Percentiles rank a stretch among this genome's conserved stretches.
phyloP scores from a whole-genome alignment of 345 rosid genomes.

The Gossypium stocksii region DNA sequence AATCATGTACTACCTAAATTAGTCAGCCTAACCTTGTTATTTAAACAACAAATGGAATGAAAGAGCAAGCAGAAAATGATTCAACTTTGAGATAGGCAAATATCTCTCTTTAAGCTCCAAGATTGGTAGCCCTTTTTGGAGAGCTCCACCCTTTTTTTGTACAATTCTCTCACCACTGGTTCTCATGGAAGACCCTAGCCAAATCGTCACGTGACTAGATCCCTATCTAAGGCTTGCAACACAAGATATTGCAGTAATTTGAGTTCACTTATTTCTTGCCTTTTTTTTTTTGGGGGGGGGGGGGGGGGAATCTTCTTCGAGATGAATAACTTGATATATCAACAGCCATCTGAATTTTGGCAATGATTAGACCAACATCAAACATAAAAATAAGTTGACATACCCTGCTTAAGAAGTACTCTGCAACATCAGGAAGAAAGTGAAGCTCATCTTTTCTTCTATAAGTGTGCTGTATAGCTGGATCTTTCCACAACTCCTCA shows the following conservation, averaged over 20 bases:
- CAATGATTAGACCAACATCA: background rate
- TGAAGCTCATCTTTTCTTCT: slow-evolving; percentile 86
- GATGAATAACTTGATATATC: slow-evolving; percentile 8
- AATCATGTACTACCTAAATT: too few relatives aligned
- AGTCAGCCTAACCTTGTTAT: too few relatives aligned
- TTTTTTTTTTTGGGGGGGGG: background rate
- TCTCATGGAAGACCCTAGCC: too few relatives aligned
- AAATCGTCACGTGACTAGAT: too few relatives aligned
- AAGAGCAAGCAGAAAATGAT: too few relatives aligned
- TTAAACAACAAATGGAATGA: too few relatives aligned
- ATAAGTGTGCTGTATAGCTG: slow-evolving; percentile 86
- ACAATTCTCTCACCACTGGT: too few relatives aligned
- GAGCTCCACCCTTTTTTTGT: too few relatives aligned
- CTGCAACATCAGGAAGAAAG: slow-evolving; percentile 93
- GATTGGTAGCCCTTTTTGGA: too few relatives aligned
- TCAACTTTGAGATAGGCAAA: too few relatives aligned
- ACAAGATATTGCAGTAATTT: background rate
- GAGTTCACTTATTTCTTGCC: background rate
- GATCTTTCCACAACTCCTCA: slow-evolving; percentile 98
- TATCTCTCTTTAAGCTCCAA: too few relatives aligned
- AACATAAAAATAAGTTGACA: background rate
- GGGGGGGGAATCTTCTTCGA: background rate
- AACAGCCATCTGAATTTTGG: background rate
- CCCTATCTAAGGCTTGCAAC: too few relatives aligned
- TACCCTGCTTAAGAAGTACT: slow-evolving; percentile 94